These are phyloP conservation scores for Collybiopsis confluens DNA, from an alignment of 768 basidiomycete genomes.

Conservation along the genomic window DNA sequence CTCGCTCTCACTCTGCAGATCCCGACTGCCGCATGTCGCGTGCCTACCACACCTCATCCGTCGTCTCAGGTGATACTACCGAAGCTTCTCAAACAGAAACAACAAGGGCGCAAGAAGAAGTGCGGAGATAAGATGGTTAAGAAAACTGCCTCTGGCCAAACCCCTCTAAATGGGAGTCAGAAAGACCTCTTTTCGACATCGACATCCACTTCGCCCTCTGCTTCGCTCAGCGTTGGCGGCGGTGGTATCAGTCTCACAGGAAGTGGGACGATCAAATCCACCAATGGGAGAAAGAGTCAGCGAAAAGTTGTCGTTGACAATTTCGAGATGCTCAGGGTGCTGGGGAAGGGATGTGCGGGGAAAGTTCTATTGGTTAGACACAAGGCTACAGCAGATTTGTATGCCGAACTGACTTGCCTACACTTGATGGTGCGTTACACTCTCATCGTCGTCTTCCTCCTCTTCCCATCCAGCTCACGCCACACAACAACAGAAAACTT, in stretches of 20 bases:
- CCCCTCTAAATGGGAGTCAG: constrained; percentile 14
- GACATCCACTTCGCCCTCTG: no score
- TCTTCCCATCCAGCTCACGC: no score
- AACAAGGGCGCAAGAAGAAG: constrained; percentile 50
- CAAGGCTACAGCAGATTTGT: constrained; percentile 65
- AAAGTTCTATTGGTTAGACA: constrained; percentile 91
- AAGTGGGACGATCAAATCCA: constrained; percentile 49
- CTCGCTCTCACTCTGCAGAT: constrained; percentile 80
- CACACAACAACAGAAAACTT: no score
- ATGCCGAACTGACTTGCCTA: constrained; percentile 40
- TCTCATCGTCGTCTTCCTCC: no score
- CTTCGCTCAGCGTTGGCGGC: no score
- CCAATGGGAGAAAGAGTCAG: constrained; percentile 43
- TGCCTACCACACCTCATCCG: constrained; percentile 53
- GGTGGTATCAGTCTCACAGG: no score
- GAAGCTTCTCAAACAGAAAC: constrained; percentile 49
- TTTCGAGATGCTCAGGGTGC: constrained; percentile 95
- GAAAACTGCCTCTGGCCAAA: neutral
- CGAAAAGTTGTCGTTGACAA: constrained; percentile 82
- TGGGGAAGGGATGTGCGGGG: constrained; percentile 97
- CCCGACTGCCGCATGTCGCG: constrained; percentile 66
- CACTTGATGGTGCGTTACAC: no score
- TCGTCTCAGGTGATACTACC: constrained; percentile 25
- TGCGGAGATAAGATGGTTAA: neutral
- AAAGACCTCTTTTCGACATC: no score